Evolutionary conservation across 2,329 filamentous ascomycete genomes (phyloP), one percentile per base, ranked within the genome.

Genomic region (Emmonsiellopsis sp.): DNA sequence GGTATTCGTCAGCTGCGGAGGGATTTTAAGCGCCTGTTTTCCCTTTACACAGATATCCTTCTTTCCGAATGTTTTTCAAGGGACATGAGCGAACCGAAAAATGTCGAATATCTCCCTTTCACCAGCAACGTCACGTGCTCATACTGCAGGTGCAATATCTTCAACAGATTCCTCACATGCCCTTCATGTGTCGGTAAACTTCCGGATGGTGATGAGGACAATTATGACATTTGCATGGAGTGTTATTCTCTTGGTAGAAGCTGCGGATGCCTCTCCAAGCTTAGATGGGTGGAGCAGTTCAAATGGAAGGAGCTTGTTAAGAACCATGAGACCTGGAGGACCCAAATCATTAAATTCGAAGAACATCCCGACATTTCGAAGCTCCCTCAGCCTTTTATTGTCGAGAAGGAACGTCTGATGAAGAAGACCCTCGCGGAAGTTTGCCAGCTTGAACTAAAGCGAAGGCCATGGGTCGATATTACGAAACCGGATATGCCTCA

Each of bases 181-280:
- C 88, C 88, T 55, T 81, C 84, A 51, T 98, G 93, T 67, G 80
- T 88, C 45, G 78, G 85, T 37, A 75, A 78, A 48, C 76, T 88
- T 17, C 74, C 80, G 9, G 79, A 80, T 55, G 87, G 83, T 34
- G 85, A 89, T 53, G 88, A 85, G 34, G 83, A 97, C 64, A 88
- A 88, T 0, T 98, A 97, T 66, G 93, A 98, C 67, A 79, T 98
- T 21, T 98, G 93, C 65, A 91, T 98, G 87, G 93, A 98, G 61
- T 98, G 93, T 65, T 98, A 95, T 65, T 87, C 84, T n/a, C 95
- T 97, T 87, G 93, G 93, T 21, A 83, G 93, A 50, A 95, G 91
- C 45, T 98, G 93, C 66, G 82, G 81, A 2, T 98, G 93, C 64
- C 80, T 95, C 49, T 95, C 91, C 3, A 84, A 83, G 9, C 79